A percentile compares a stretch with the other conserved stretches of the same genome.
These are phyloP conservation scores for Ceriops tagal DNA, from an alignment of 345 rosid genomes.

Conservation along the genomic window DNA sequence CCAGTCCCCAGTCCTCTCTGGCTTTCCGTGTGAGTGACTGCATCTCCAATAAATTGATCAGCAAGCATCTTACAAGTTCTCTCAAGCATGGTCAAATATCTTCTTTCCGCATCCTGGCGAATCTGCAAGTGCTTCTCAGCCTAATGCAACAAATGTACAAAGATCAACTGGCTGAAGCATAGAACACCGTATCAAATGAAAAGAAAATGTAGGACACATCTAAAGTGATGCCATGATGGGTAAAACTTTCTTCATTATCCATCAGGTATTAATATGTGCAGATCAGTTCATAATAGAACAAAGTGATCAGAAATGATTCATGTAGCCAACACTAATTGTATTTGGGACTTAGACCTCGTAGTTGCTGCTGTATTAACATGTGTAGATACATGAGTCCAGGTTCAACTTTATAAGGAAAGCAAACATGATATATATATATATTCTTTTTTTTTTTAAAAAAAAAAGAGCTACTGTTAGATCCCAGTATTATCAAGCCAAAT, in stretches of 20 bases:
- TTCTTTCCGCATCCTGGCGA: slow-evolving; percentile 58
- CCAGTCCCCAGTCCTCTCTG: slow-evolving; percentile 32
- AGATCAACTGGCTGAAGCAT: slow-evolving; percentile 16
- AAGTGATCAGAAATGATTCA: no score
- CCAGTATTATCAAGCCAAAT: no score
- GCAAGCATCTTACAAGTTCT: slow-evolving; percentile 67
- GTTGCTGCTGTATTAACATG: background rate
- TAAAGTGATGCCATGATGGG: background rate
- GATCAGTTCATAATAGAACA: no score
- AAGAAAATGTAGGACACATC: background rate
- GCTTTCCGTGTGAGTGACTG: slow-evolving; percentile 27
- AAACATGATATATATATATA: background rate
- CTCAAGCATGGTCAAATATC: slow-evolving; percentile 62
- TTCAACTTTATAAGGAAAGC: background rate
- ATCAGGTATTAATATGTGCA: no score
- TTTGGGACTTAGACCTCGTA: background rate
- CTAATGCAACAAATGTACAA: slow-evolving; percentile 21
- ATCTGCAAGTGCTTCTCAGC: slow-evolving; percentile 67
- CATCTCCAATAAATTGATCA: slow-evolving; percentile 48
- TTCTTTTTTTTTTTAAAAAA: no score
- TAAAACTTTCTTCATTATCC: no score
- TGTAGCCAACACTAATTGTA: no score
- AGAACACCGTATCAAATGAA: background rate
- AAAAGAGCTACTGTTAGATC: no score
- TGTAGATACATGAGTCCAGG: background rate